phyloP scores from a whole-genome alignment of 441 rosid species.

The Sinapis alba region DNA sequence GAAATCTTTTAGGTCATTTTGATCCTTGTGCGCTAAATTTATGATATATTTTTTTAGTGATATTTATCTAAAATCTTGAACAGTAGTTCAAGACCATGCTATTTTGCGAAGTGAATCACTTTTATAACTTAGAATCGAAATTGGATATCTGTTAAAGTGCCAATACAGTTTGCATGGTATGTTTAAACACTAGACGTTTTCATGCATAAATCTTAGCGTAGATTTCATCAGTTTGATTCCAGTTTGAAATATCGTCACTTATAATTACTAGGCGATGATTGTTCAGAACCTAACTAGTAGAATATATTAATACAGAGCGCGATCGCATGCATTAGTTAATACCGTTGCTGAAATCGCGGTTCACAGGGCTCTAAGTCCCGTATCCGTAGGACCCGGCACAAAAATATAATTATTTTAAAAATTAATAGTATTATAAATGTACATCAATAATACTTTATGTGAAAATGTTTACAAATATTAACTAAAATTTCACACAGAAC shows the following conservation, averaged over 20 bases:
- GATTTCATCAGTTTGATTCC: not conserved
- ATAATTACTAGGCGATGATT: conserved; percentile 10
- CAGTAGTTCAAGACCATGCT: not conserved
- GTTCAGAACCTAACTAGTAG: not conserved
- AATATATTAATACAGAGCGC: not conserved
- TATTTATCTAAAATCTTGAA: not conserved
- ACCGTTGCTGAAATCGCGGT: conserved; percentile 43
- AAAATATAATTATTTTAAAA: not conserved
- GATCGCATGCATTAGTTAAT: conserved; percentile 36
- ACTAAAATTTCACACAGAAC: not conserved
- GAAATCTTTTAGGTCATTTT: no score
- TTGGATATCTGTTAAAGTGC: not conserved
- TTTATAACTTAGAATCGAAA: not conserved
- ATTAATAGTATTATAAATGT: not conserved
- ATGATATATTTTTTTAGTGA: no score
- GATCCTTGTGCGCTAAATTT: no score
- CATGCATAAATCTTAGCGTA: not conserved
- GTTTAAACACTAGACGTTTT: not conserved
- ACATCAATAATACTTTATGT: not conserved
- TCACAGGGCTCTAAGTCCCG: conserved; percentile 40
- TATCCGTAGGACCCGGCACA: conserved; percentile 34
- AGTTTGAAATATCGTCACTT: not conserved
- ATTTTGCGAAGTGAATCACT: not conserved
- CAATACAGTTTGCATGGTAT: not conserved
- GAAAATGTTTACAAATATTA: not conserved